Conservation (phyloP, 192 early-diverging fungal genomes). For the Kickxella alabastrina region DNA sequence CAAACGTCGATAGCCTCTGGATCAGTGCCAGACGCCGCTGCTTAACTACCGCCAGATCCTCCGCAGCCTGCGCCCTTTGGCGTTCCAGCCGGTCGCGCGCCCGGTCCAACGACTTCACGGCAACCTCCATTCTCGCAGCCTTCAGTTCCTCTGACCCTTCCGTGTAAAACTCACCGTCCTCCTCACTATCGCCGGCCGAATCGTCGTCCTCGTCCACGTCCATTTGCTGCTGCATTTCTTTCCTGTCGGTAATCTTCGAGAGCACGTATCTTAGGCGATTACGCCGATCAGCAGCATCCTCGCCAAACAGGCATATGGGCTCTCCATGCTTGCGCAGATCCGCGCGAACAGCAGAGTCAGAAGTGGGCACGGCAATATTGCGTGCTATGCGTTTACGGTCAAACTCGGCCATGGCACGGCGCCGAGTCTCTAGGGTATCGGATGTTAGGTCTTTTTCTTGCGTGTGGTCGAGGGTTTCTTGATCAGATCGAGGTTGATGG, state of each 20-base stretch:
- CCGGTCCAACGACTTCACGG: conserved; percentile 65
- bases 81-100: conserved; percentile 61
- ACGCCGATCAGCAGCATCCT: conserved; percentile 85
- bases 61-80: conserved; percentile 53
- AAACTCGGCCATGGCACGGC: conserved; percentile 60
- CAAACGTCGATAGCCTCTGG: conserved; percentile 47
- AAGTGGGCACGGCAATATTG: conserved; percentile 84
- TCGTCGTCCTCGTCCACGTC: conserved; percentile 51
- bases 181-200: conserved; percentile 53
- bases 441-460: conserved; percentile 13
- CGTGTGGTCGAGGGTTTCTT: conserved; percentile 14
- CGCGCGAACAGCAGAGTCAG: conserved; percentile 73
- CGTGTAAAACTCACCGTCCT: conserved; percentile 77
- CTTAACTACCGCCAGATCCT: conserved; percentile 17
- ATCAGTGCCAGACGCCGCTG: conserved; percentile 54
- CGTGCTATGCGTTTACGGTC: conserved; percentile 73
- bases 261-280: conserved; percentile 75
- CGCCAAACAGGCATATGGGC: conserved; percentile 90
- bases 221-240: conserved; percentile 9
- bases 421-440: conserved; percentile 24
- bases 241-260: conserved; percentile 55
- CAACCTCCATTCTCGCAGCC: conserved; percentile 65
- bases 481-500: conserved; percentile 27
- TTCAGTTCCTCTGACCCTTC: conserved; percentile 69
- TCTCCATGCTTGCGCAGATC: conserved; percentile 73